Percentiles rank a stretch among this genome's conserved stretches.
Evolutionary conservation across 768 basidiomycete genomes (phyloP).

Genomic region (Lanmaoa pseudosensibilis): DNA sequence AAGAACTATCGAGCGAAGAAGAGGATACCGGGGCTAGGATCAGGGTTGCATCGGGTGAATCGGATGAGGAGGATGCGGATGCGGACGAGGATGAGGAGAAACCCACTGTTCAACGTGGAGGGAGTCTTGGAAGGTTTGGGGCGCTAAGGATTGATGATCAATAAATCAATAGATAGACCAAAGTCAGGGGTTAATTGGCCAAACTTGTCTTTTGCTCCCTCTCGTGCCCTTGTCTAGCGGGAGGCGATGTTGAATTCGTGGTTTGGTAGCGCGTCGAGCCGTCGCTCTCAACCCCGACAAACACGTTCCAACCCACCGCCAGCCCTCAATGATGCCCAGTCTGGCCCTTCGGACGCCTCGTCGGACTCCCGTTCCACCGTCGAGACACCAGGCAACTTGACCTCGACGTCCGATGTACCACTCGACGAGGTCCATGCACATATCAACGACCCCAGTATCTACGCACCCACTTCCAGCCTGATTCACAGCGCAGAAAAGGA

Average conservation of each 20-base stretch:
- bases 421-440: conserved; percentile 25
- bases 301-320: conserved; percentile 1
- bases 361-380: conserved; percentile 20
- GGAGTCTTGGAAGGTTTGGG: conserved; percentile 29
- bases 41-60: conserved; percentile 12
- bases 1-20: conserved; percentile 14
- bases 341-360: conserved; percentile 11
- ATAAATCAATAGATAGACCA: conserved; percentile 17
- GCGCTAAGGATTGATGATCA: conserved; percentile 29
- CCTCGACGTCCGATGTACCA: conserved; percentile 20
- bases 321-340: neutral
- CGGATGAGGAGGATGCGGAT: conserved; percentile 19
- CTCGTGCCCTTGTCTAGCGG: neutral
- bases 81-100: conserved; percentile 16
- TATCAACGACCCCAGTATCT: conserved; percentile 29
- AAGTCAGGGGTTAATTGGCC: conserved; percentile 12
- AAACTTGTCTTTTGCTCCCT: conserved; percentile 3
- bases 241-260: conserved; percentile 30
- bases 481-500: conserved; percentile 16
- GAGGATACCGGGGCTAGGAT: neutral
- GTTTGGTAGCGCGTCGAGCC: conserved; percentile 33
- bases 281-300: conserved; percentile 15
- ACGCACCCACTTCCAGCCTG: conserved; percentile 18
- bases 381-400: conserved; percentile 14
- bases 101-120: neutral